Conservation (phyloP, 2,329 filamentous ascomycete genomes). For the Thelonectria rubi region DNA sequence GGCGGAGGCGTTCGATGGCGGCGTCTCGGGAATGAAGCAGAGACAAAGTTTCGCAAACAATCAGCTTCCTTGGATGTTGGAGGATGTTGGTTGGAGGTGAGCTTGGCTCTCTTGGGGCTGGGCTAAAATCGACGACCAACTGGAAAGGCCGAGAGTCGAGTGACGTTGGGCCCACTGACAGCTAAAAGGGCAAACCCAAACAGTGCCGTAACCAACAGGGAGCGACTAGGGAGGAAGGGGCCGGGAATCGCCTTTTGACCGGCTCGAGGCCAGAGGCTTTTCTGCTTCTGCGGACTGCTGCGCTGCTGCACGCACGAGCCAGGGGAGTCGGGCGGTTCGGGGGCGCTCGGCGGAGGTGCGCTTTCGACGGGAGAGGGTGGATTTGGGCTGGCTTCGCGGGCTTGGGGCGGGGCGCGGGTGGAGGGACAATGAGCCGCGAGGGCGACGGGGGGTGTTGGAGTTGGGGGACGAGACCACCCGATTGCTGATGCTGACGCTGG, state of each 20-base stretch:
- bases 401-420: constrained; percentile 16
- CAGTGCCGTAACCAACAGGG: constrained; percentile 1
- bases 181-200: constrained; percentile 12
- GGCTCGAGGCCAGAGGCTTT: constrained; percentile 1
- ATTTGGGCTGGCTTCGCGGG: neutral
- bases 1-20: constrained; percentile 2
- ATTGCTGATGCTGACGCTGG: constrained; percentile 7
- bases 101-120: constrained; percentile 18
- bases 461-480: constrained; percentile 18
- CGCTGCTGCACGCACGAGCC: constrained; percentile 19
- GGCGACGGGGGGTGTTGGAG: neutral
- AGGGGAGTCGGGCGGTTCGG: constrained; percentile 17
- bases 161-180: constrained; percentile 26
- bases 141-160: constrained; percentile 18
- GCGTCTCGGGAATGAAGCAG: constrained; percentile 25
- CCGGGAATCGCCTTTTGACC: constrained; percentile 2
- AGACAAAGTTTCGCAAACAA: constrained; percentile 18
- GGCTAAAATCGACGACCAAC: neutral
- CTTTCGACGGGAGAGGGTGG: constrained; percentile 11
- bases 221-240: constrained; percentile 7
- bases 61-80: constrained; percentile 9
- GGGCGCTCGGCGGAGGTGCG: constrained; percentile 14
- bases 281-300: constrained; percentile 8
- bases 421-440: constrained; percentile 21
- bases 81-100: constrained; percentile 20